These are phyloP conservation scores for Zygotorulaspora sp. DNA, from an alignment of 805 yeast species.

Conservation along the genomic window DNA sequence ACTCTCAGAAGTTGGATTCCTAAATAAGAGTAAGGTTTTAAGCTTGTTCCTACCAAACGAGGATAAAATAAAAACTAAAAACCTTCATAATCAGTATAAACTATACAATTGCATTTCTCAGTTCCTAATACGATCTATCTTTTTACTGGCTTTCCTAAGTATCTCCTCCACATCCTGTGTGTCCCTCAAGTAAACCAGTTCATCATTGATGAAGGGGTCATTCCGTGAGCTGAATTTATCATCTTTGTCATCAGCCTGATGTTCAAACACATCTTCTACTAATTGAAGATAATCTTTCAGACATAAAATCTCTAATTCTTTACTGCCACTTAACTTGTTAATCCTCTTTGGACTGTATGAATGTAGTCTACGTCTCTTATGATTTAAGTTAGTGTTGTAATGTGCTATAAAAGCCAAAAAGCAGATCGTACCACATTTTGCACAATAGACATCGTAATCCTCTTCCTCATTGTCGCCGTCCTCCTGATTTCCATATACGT, in stretches of 20 bases:
- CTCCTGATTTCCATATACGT: neutral
- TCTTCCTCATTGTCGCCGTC: conserved; percentile 18
- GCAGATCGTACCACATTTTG: conserved; percentile 38
- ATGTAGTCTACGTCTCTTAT: conserved; percentile 20
- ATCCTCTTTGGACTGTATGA: conserved; percentile 10
- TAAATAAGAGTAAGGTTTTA: no score
- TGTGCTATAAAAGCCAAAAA: conserved; percentile 35
- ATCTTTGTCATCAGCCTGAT: conserved; percentile 7
- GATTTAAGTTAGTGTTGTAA: conserved; percentile 7
- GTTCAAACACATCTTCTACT: conserved; percentile 12
- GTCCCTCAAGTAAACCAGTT: conserved; percentile 18
- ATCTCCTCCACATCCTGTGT: conserved; percentile 17
- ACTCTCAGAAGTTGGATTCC: no score
- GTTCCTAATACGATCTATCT: conserved; percentile 6
- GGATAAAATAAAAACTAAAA: no score
- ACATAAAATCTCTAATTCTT: conserved; percentile 16
- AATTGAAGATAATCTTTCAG: conserved; percentile 13
- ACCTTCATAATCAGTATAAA: no score
- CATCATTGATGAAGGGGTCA: conserved; percentile 16
- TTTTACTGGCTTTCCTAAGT: conserved; percentile 12
- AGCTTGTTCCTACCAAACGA: no score
- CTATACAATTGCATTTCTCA: no score
- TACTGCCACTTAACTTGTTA: conserved; percentile 15
- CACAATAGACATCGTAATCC: conserved; percentile 34
- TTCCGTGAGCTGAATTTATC: conserved; percentile 5